A percentile compares a stretch with the other conserved stretches of the same genome.
phyloP scores from a whole-genome alignment of 805 yeast genomes.

The Myxozyma vanderwaltii region DNA sequence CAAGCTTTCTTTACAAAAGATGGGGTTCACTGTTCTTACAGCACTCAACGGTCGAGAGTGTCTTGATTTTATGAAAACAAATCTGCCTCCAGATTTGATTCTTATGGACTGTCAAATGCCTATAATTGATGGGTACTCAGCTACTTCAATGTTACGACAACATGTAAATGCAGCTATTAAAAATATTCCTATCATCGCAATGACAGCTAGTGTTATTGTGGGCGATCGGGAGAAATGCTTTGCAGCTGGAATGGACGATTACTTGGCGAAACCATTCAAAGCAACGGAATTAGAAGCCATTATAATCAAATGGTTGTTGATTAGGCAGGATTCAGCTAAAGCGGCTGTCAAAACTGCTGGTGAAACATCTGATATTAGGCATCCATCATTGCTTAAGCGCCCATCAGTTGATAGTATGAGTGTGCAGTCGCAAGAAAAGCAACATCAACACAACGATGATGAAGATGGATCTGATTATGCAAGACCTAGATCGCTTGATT shows the following conservation, averaged over 20 bases:
- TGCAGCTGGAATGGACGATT: conserved; percentile 76
- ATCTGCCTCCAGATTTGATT: conserved; percentile 33
- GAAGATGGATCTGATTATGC: too few relatives aligned
- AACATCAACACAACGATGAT: too few relatives aligned
- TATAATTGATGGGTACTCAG: conserved; percentile 38
- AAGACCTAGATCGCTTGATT: too few relatives aligned
- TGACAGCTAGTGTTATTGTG: conserved; percentile 79
- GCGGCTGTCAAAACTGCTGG: not conserved
- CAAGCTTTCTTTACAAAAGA: not conserved
- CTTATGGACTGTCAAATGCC: conserved; percentile 42
- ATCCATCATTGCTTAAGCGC: too few relatives aligned
- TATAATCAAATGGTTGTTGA: conserved; percentile 20
- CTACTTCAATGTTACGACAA: conserved; percentile 34
- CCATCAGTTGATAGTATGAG: too few relatives aligned
- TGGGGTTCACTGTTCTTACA: conserved; percentile 18
- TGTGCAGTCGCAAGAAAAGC: too few relatives aligned
- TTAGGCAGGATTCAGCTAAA: not conserved
- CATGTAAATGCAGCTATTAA: conserved; percentile 38
- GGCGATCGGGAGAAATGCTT: conserved; percentile 73
- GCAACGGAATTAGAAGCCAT: conserved; percentile 13
- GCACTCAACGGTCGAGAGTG: conserved; percentile 19
- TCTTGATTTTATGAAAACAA: conserved; percentile 6
- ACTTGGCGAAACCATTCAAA: conserved; percentile 60
- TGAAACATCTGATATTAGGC: too few relatives aligned
- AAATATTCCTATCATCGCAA: conserved; percentile 71